Conservation (phyloP, 805 yeast species). For the Spathaspora passalidarum region DNA sequence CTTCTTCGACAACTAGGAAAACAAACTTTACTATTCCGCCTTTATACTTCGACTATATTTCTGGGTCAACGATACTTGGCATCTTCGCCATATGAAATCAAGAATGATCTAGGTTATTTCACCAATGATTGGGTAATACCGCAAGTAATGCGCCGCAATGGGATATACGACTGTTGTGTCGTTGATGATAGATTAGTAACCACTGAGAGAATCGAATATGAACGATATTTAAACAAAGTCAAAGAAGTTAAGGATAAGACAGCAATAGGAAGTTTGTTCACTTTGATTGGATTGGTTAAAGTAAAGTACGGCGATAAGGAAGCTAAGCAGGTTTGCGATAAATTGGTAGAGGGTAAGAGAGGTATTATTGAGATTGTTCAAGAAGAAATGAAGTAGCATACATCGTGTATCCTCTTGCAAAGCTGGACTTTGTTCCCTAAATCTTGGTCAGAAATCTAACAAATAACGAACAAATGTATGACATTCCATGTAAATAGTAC, state of each 20-base stretch:
- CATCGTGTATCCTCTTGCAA: no score
- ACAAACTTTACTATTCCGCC: not conserved
- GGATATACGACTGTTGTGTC: constrained; percentile 18
- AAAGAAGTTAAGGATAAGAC: constrained; percentile 19
- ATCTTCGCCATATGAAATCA: constrained; percentile 24
- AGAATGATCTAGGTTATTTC: constrained; percentile 19
- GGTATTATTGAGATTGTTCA: constrained; percentile 24
- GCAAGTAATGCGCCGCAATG: constrained; percentile 30
- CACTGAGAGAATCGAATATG: constrained; percentile 6
- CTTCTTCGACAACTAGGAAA: constrained; percentile 1
- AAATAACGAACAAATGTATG: no score
- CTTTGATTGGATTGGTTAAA: constrained; percentile 34
- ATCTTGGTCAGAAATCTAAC: no score
- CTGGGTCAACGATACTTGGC: constrained; percentile 27
- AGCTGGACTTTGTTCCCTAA: no score
- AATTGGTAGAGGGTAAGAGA: constrained; percentile 23
- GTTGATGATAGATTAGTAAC: not conserved
- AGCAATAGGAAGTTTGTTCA: constrained; percentile 34
- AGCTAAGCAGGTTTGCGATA: constrained; percentile 16
- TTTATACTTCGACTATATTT: constrained; percentile 20
- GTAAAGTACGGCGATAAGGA: constrained; percentile 24
- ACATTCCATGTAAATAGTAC: no score
- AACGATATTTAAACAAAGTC: constrained; percentile 2
- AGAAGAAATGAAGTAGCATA: not conserved
- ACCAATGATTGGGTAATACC: constrained; percentile 16